Percentiles rank a stretch among this genome's conserved stretches.
These are phyloP conservation scores for Cytidiella melzeri DNA, from an alignment of 768 basidiomycete species.

Conservation along the genomic window DNA sequence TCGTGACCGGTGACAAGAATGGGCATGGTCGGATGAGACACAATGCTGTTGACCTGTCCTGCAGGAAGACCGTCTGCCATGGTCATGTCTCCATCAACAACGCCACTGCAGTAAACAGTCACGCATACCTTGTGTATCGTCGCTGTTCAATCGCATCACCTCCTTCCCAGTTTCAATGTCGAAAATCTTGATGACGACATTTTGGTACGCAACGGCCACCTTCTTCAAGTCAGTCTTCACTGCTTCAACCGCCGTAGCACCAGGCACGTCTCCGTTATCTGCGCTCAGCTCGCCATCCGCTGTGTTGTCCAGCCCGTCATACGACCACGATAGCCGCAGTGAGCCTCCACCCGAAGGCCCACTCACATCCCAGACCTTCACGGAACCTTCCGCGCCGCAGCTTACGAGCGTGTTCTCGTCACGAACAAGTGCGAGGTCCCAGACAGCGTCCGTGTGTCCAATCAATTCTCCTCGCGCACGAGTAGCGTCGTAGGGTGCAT, in stretches of 20 bases:
- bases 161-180: slow-evolving; percentile 88
- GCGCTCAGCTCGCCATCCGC: slow-evolving; percentile 43
- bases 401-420: slow-evolving; percentile 83
- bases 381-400: slow-evolving; percentile 84
- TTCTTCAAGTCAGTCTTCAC: slow-evolving; percentile 79
- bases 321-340: slow-evolving; percentile 75
- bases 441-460: slow-evolving; percentile 93
- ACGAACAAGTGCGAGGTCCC: slow-evolving; percentile 86
- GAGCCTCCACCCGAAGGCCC: slow-evolving; percentile 58
- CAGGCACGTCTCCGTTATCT: slow-evolving; percentile 37
- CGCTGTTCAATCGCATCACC: slow-evolving; percentile 52
- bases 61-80: slow-evolving; percentile 56
- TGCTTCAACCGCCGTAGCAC: slow-evolving; percentile 80
- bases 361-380: slow-evolving; percentile 92
- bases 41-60: slow-evolving; percentile 81
- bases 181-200: slow-evolving; percentile 85
- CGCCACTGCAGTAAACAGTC: neutral
- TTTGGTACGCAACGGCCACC: slow-evolving; percentile 87
- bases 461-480: slow-evolving; percentile 74
- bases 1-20: slow-evolving; percentile 88
- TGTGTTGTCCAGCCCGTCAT: slow-evolving; percentile 55
- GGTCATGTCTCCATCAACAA: neutral
- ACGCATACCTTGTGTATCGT: slow-evolving; percentile 49
- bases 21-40: slow-evolving; percentile 87
- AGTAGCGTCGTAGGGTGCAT: slow-evolving; percentile 83